Evolutionary conservation across 2,329 filamentous ascomycete genomes (phyloP), one percentile per base, ranked within the genome.

Genomic region (Penicillium olsonii): DNA sequence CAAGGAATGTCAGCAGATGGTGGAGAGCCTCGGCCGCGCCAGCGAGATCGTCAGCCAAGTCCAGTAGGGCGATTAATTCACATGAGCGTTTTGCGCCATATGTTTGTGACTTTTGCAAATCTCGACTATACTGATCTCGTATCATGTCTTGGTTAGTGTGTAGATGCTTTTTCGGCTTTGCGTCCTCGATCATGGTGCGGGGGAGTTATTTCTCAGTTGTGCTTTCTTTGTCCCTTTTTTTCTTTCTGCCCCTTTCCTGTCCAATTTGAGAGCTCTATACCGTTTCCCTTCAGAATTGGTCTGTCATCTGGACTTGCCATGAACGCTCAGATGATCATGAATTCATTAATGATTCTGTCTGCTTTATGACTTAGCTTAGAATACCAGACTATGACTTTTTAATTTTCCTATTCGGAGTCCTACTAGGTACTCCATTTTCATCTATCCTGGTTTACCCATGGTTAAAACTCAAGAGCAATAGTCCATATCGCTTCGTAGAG

Each of bases 1-100:
- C 71, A 99, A 99, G 80, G 94, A 99, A 75, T 99, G 94, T 75
- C 91, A 95, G 75, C 91, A 96, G 75, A 99, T 99, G 94, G 94
- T 99, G 43, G 94, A 99, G 75, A 95, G 89, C 47, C 79, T 99
- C 66, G 77, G 81, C 61, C 87, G 88, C 73, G 94, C 94, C 49
- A 94, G 86, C 73, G 94, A 99, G 79, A 97, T 99, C 75, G 94
- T 99, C 69, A 92, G 90, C 74, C 83, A 86, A 63, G 84, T 87
- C 53, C 81, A 84, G 71, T 84, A 70, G 61, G 42, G 33, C 41
- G 15, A 31, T 9, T 24, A 31, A 31, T 31, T 31, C 29, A 31
- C 29, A 14, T n/a, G 12, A 31, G 54, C 42, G 48, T 55, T 53
- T 52, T 57, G 38, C 54, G 43, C 33, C 44, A 48, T 53, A 37